Evolutionary conservation across 1,284 basidiomycete genomes (phyloP).

Genomic region (Malassezia psittaci): DNA sequence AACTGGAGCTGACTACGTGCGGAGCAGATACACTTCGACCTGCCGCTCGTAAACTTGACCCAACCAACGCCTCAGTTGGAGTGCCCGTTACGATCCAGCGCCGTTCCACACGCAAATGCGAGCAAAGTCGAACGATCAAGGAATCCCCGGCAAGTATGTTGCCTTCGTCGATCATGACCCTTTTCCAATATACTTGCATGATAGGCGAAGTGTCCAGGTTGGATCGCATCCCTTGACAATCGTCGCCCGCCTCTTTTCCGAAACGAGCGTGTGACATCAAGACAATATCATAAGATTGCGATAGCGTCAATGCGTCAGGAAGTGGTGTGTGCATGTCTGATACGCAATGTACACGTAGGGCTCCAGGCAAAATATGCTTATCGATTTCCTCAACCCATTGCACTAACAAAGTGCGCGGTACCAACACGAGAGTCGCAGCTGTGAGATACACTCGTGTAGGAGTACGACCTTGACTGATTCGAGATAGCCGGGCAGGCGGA

Average conservation of each 20-base stretch:
- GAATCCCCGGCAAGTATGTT: conserved; percentile 18
- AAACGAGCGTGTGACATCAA: conserved; percentile 19
- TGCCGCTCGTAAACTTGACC: conserved; percentile 3
- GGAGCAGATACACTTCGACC: not conserved
- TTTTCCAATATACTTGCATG: conserved; percentile 17
- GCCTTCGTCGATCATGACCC: conserved; percentile 24
- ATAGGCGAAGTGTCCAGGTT: conserved; percentile 13
- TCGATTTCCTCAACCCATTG: conserved; percentile 22
- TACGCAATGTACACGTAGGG: conserved; percentile 13
- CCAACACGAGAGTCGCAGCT: conserved; percentile 19
- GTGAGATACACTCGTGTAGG: conserved; percentile 17
- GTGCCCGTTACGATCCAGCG: conserved; percentile 24
- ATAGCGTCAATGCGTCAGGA: conserved; percentile 6
- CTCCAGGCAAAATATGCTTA: conserved; percentile 14
- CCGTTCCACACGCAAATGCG: conserved; percentile 16
- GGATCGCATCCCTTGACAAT: conserved; percentile 6
- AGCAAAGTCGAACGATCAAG: conserved; percentile 18
- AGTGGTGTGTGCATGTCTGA: conserved; percentile 6
- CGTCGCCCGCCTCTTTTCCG: conserved; percentile 19
- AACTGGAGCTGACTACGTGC: not conserved
- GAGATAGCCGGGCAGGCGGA: conserved; percentile 10
- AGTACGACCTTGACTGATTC: conserved; percentile 8
- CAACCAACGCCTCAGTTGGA: conserved; percentile 15
- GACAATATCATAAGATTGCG: conserved; percentile 20
- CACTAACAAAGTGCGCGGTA: conserved; percentile 16